These are phyloP conservation scores for Vitis hybrid DNA, from an alignment of 177 flowering plant species.

Conservation along the genomic window DNA sequence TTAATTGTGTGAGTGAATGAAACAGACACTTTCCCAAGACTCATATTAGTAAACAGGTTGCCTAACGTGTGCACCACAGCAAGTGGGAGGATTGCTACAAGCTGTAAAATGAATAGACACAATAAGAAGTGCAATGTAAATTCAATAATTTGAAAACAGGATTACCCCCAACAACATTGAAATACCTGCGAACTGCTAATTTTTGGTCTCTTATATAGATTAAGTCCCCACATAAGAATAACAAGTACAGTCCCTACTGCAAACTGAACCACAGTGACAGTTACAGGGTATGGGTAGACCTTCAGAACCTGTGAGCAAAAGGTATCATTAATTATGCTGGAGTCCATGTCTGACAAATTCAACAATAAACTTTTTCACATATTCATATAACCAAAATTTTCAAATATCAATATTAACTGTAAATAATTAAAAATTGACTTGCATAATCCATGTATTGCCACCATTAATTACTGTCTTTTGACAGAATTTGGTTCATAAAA, in stretches of 20 bases:
- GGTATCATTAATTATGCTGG: background rate
- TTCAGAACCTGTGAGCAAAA: conserved; percentile 67
- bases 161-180: background rate
- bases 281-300: conserved; percentile 71
- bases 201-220: conserved; percentile 75
- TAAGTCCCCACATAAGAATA: conserved; percentile 71
- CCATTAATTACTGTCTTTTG: too few relatives aligned
- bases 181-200: conserved; percentile 72
- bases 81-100: conserved; percentile 72
- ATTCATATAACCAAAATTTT: background rate
- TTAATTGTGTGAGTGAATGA: conserved; percentile 99
- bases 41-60: conserved; percentile 95
- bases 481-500: too few relatives aligned
- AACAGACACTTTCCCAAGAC: conserved; percentile 97
- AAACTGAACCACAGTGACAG: conserved; percentile 69
- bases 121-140: conserved; percentile 6
- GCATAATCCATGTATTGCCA: too few relatives aligned
- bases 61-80: conserved; percentile 87
- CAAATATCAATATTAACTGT: background rate
- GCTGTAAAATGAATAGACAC: conserved; percentile 37
- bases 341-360: too few relatives aligned
- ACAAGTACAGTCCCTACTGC: conserved; percentile 71
- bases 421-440: too few relatives aligned
- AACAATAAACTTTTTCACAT: too few relatives aligned
- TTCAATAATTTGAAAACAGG: background rate